Percentiles rank a stretch among this genome's conserved stretches.
These are phyloP conservation scores for Gonapodya sp. DNA, from an alignment of 192 early-diverging fungal genomes.

Conservation along the genomic window DNA sequence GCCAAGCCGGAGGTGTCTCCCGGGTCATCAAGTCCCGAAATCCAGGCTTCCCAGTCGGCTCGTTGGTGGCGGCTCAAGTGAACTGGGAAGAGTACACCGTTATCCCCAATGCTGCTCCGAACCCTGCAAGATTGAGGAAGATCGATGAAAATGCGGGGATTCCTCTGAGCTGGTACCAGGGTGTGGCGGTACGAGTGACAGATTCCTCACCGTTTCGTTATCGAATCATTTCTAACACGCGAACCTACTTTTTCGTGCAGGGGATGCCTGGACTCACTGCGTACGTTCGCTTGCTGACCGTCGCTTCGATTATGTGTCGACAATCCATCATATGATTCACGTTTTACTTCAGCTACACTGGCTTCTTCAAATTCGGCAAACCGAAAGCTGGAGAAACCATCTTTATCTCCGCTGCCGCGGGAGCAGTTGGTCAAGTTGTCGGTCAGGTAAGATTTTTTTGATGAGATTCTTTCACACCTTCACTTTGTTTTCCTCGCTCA, in stretches of 20 bases:
- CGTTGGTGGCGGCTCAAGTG: constrained; percentile 45
- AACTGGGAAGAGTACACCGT: constrained; percentile 53
- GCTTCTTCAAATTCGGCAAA: constrained; percentile 50
- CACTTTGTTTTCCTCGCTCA: too few relatives aligned
- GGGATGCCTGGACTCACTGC: constrained; percentile 78
- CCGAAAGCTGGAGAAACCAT: constrained; percentile 76
- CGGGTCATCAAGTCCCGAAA: constrained; percentile 57
- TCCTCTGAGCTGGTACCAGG: constrained; percentile 46
- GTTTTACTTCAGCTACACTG: constrained; percentile 14
- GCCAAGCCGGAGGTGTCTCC: constrained; percentile 49
- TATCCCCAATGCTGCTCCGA: constrained; percentile 18
- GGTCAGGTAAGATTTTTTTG: constrained; percentile 43
- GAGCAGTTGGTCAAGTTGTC: constrained; percentile 57
- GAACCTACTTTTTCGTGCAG: not conserved
- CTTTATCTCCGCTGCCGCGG: constrained; percentile 71
- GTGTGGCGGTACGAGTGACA: constrained; percentile 26
- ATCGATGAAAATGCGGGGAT: constrained; percentile 27
- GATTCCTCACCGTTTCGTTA: constrained; percentile 28
- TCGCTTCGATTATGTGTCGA: constrained; percentile 16
- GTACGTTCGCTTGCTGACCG: too few relatives aligned
- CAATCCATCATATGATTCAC: constrained; percentile 7
- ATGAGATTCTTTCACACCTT: too few relatives aligned
- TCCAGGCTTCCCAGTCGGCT: constrained; percentile 45
- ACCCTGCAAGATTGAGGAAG: constrained; percentile 22
- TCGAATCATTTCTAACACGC: not conserved